Evolutionary conservation across 441 rosid genomes (phyloP).

Genomic region (Pelargonium cotyledonis): DNA sequence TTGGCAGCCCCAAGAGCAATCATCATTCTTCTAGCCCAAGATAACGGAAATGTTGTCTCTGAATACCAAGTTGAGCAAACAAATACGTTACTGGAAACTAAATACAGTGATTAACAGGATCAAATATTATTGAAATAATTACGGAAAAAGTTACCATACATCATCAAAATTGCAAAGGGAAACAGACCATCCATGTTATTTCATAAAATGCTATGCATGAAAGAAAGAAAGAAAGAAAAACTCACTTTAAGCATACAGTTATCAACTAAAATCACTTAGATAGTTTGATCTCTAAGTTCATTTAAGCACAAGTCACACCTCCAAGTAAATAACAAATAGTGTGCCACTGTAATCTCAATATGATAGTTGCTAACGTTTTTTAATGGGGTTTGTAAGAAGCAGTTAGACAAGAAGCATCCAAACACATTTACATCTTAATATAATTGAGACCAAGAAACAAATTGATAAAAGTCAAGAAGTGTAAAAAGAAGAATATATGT

Average conservation of each 20-base stretch:
- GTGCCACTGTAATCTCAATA: not conserved
- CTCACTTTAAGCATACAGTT: not conserved
- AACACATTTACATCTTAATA: not conserved
- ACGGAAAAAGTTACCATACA: not conserved
- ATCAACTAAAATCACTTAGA: not conserved
- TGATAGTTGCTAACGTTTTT: too few relatives aligned
- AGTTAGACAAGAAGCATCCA: not conserved
- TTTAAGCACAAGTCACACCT: not conserved
- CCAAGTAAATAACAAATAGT: not conserved
- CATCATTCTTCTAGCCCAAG: conserved; percentile 96
- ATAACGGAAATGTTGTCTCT: conserved; percentile 71
- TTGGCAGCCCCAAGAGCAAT: conserved; percentile 98
- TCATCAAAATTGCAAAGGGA: not conserved
- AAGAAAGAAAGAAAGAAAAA: not conserved
- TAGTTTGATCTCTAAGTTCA: not conserved
- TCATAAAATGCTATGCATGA: not conserved
- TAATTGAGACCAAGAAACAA: not conserved
- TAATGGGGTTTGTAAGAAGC: not conserved
- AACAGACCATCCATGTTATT: not conserved
- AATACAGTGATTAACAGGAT: not conserved
- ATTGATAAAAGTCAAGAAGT: not conserved
- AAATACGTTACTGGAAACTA: conserved; percentile 13
- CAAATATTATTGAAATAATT: not conserved
- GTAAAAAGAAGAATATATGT: not conserved
- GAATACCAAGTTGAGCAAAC: conserved; percentile 29